Conservation (phyloP, 2,329 filamentous ascomycete species). For the Daldinia sp. region DNA sequence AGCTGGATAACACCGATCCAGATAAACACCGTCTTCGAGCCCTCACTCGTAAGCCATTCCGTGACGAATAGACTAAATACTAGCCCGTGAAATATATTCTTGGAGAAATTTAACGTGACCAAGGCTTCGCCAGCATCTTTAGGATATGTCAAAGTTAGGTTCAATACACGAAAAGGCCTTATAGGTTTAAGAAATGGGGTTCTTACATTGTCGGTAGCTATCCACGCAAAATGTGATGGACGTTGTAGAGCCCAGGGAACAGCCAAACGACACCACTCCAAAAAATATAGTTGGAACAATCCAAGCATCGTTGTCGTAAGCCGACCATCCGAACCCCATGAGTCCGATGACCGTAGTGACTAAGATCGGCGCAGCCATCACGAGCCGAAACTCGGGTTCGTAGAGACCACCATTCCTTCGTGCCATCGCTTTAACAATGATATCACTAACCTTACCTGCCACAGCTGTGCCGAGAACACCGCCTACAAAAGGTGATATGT, state of each 20-base stretch:
- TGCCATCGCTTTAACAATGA: slow-evolving; percentile 84
- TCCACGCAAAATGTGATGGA: slow-evolving; percentile 95
- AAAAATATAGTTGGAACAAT: slow-evolving; percentile 96
- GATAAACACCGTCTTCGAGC: slow-evolving; percentile 80
- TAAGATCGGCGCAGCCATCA: slow-evolving; percentile 85
- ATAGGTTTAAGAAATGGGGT: too few species aligned
- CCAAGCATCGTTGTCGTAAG: slow-evolving; percentile 76
- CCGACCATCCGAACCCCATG: slow-evolving; percentile 97
- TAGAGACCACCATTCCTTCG: slow-evolving; percentile 91
- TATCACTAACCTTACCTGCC: slow-evolving; percentile 85
- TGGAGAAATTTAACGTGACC: slow-evolving; percentile 92
- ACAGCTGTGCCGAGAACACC: slow-evolving; percentile 91
- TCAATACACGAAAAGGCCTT: too few species aligned
- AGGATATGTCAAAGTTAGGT: too few species aligned
- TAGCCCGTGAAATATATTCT: slow-evolving; percentile 91
- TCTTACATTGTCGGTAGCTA: slow-evolving; percentile 89
- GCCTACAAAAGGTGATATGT: slow-evolving; percentile 88
- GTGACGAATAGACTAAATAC: slow-evolving; percentile 90
- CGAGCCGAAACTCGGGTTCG: slow-evolving; percentile 89
- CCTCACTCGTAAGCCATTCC: slow-evolving; percentile 78
- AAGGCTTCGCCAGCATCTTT: slow-evolving; percentile 93
- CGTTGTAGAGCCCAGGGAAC: slow-evolving; percentile 87
- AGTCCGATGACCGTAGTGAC: slow-evolving; percentile 83
- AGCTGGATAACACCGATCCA: slow-evolving; percentile 88
- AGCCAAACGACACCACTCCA: slow-evolving; percentile 90